A percentile compares a stretch with the other conserved stretches of the same genome.
These are phyloP conservation scores for Hirschfeldia incana DNA, from an alignment of 345 rosid genomes.

Conservation along the genomic window DNA sequence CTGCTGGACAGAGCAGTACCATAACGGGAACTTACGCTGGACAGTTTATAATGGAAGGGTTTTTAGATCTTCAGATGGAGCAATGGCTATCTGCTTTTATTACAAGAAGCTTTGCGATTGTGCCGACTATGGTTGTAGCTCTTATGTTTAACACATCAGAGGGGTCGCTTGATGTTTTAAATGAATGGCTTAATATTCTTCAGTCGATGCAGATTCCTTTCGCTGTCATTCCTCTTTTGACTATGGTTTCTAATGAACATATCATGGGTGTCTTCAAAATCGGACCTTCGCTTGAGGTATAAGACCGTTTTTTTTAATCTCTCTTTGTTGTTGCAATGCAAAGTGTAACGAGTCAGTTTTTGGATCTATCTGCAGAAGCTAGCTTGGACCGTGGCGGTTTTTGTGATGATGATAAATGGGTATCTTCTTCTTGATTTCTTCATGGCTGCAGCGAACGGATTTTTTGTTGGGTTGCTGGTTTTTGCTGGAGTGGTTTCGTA, in stretches of 20 bases:
- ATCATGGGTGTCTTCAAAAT: conserved; percentile 83
- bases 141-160: conserved; percentile 70
- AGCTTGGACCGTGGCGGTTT: conserved; percentile 89
- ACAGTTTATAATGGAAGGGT: conserved; percentile 96
- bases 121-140: conserved; percentile 86
- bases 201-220: conserved; percentile 96
- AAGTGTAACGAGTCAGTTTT: conserved; percentile 7
- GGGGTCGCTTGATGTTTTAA: conserved; percentile 73
- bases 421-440: conserved; percentile 80
- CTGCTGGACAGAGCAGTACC: conserved; percentile 97
- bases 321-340: background rate
- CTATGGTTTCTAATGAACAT: conserved; percentile 79
- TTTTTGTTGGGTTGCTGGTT: conserved; percentile 48
- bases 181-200: conserved; percentile 94
- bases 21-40: conserved; percentile 96
- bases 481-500: conserved; percentile 55
- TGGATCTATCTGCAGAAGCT: conserved; percentile 47
- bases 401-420: conserved; percentile 80
- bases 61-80: conserved; percentile 78
- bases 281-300: conserved; percentile 71
- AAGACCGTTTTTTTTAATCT: background rate
- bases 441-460: conserved; percentile 59
- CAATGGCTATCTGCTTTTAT: conserved; percentile 89
- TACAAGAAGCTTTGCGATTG: conserved; percentile 82
- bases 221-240: conserved; percentile 87